phyloP scores from a whole-genome alignment of 1,284 basidiomycete species.

The Moesziomyces globuligerus region DNA sequence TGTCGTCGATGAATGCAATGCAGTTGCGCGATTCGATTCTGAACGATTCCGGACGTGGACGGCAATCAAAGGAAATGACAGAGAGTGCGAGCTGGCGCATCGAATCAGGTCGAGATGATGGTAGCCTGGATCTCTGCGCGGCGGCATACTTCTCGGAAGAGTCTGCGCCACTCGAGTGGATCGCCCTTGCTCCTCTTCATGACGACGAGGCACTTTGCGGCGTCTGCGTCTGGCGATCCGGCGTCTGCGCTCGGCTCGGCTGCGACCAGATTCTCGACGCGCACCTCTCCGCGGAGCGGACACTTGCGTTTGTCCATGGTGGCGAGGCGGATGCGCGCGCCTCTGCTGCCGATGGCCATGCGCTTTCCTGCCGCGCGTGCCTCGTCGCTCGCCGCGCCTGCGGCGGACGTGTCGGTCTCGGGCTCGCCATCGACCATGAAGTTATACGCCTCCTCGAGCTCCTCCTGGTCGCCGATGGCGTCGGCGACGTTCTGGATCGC shows the following conservation, averaged over 20 bases:
- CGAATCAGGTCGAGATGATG: conserved; percentile 43
- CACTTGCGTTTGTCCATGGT: conserved; percentile 66
- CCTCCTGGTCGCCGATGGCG: conserved; percentile 58
- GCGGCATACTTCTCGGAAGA: conserved; percentile 60
- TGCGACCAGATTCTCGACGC: conserved; percentile 51
- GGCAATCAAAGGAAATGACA: not conserved
- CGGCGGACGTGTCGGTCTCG: not conserved
- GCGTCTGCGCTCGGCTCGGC: conserved; percentile 18
- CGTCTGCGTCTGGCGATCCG: conserved; percentile 4
- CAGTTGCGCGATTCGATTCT: conserved; percentile 3
- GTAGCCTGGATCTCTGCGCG: conserved; percentile 29
- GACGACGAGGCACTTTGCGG: conserved; percentile 55
- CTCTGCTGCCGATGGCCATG: conserved; percentile 40
- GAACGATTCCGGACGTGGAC: too few relatives aligned
- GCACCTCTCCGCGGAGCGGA: conserved; percentile 60
- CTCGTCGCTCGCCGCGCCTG: conserved; percentile 8
- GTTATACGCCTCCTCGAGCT: conserved; percentile 49
- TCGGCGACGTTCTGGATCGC: conserved; percentile 48
- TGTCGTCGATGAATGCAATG: too few relatives aligned
- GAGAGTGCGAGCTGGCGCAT: not conserved
- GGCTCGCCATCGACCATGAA: conserved; percentile 45
- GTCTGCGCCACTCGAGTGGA: conserved; percentile 68
- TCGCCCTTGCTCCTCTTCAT: conserved; percentile 67
- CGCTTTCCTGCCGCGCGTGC: conserved; percentile 18
- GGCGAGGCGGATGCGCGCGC: conserved; percentile 57